Evolutionary conservation across 495 filamentous ascomycete species (phyloP).

Genomic region (Aspergillus diversus): DNA sequence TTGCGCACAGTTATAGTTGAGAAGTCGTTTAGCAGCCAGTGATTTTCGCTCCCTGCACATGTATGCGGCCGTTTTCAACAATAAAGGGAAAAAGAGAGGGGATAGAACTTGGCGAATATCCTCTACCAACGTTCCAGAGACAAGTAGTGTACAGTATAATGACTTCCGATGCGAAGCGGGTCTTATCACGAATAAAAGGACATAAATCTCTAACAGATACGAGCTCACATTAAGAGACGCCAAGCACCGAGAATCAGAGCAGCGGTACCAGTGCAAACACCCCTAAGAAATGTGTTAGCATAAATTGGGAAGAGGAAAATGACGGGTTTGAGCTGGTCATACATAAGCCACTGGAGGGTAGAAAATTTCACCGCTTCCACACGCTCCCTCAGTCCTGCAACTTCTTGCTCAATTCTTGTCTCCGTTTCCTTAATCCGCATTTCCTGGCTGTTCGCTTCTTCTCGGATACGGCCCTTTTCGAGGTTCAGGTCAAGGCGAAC

Average conservation of each 20-base stretch:
- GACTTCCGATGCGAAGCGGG: background rate
- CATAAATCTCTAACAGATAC: background rate
- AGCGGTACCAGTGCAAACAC: conserved; percentile 92
- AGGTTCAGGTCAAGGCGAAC: conserved; percentile 92
- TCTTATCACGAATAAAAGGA: background rate
- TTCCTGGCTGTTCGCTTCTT: conserved; percentile 96
- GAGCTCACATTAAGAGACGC: conserved; percentile 72
- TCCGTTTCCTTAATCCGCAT: conserved; percentile 99
- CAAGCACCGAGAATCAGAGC: conserved; percentile 95
- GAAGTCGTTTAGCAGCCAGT: background rate
- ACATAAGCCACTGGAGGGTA: conserved; percentile 97
- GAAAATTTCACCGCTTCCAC: conserved; percentile 97
- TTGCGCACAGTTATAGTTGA: background rate
- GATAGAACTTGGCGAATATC: background rate
- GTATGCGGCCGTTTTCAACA: background rate
- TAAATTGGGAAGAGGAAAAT: conserved; percentile 12
- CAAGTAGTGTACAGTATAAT: background rate
- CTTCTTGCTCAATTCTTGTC: conserved; percentile 97
- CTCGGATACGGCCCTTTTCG: conserved; percentile 94
- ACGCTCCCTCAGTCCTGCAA: conserved; percentile 85
- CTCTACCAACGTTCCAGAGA: no score
- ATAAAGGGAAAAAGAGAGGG: conserved; percentile 10
- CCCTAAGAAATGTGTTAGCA: conserved; percentile 53
- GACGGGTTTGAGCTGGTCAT: conserved; percentile 24
- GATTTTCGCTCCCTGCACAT: conserved; percentile 10